Conservation (phyloP, 2,329 filamentous ascomycete genomes). For the Penicillium olsonii region DNA sequence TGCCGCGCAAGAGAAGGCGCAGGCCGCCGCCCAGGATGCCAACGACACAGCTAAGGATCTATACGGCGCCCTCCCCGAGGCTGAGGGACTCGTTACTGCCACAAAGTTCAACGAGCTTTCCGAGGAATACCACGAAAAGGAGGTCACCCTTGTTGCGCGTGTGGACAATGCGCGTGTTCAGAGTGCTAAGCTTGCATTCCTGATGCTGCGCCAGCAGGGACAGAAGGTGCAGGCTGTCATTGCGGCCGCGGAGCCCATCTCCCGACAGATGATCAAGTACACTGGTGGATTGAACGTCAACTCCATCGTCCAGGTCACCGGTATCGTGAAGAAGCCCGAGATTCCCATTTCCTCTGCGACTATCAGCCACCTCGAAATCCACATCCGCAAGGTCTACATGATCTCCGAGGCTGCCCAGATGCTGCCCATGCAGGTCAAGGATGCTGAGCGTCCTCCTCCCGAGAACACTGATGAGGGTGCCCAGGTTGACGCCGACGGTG, state of each 20-base stretch:
- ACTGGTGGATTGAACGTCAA: constrained; percentile 72
- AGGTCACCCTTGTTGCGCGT: constrained; percentile 75
- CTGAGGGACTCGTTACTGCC: constrained; percentile 62
- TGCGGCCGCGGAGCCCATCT: constrained; percentile 64
- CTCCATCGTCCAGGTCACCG: constrained; percentile 80
- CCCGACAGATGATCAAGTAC: constrained; percentile 94
- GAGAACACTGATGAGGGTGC: constrained; percentile 48
- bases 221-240: constrained; percentile 82
- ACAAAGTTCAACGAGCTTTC: constrained; percentile 56
- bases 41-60: constrained; percentile 66
- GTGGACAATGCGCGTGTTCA: constrained; percentile 87
- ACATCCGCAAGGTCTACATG: constrained; percentile 82
- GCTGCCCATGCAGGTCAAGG: constrained; percentile 62
- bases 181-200: constrained; percentile 86
- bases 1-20: constrained; percentile 73
- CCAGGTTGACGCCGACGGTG: constrained; percentile 53
- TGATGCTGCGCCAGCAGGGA: constrained; percentile 78
- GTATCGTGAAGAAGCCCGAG: constrained; percentile 74
- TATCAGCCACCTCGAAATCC: constrained; percentile 79
- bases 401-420: constrained; percentile 65
- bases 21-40: constrained; percentile 65
- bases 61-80: constrained; percentile 71
- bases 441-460: constrained; percentile 51
- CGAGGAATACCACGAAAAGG: constrained; percentile 67
- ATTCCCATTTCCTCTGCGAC: constrained; percentile 87